phyloP scores from a whole-genome alignment of 1,284 basidiomycete species.

The Afroboletus lepidellus region DNA sequence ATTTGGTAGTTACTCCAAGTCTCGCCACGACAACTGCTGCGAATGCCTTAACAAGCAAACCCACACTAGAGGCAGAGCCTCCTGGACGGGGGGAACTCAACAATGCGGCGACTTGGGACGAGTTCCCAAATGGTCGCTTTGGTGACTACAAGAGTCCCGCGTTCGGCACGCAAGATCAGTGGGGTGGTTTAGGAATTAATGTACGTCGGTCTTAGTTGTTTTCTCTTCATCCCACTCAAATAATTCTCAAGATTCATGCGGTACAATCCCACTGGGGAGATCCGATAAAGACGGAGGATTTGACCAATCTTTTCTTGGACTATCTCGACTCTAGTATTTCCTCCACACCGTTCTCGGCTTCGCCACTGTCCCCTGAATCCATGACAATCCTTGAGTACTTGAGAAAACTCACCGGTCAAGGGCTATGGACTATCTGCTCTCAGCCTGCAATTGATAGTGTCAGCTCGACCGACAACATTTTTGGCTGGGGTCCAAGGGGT shows the following conservation, averaged over 20 bases:
- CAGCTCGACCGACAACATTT: constrained; percentile 68
- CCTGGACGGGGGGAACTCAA: constrained; percentile 68
- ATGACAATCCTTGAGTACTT: constrained; percentile 78
- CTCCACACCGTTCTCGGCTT: constrained; percentile 88
- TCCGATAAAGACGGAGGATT: constrained; percentile 68
- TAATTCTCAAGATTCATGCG: constrained; percentile 52
- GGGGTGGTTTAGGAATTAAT: constrained; percentile 61
- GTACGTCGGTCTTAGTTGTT: constrained; percentile 36
- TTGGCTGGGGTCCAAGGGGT: constrained; percentile 91
- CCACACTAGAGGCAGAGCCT: constrained; percentile 50
- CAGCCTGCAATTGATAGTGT: constrained; percentile 91
- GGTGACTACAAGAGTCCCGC: constrained; percentile 97
- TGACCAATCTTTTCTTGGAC: constrained; percentile 78
- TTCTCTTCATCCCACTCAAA: background rate
- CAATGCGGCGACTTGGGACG: constrained; percentile 87
- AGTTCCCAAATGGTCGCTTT: constrained; percentile 99
- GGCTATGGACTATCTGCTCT: constrained; percentile 96
- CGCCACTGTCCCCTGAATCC: constrained; percentile 85
- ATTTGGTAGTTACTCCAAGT: constrained; percentile 56
- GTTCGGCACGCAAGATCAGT: constrained; percentile 79
- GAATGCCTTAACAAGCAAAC: constrained; percentile 50
- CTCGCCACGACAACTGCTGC: constrained; percentile 49
- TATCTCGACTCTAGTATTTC: constrained; percentile 72
- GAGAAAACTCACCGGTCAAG: constrained; percentile 69
- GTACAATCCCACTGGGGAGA: constrained; percentile 80